Percentiles rank a stretch among this genome's conserved stretches.
phyloP scores from a whole-genome alignment of 1,284 basidiomycete species.

The Cutaneotrichosporon sp. region DNA sequence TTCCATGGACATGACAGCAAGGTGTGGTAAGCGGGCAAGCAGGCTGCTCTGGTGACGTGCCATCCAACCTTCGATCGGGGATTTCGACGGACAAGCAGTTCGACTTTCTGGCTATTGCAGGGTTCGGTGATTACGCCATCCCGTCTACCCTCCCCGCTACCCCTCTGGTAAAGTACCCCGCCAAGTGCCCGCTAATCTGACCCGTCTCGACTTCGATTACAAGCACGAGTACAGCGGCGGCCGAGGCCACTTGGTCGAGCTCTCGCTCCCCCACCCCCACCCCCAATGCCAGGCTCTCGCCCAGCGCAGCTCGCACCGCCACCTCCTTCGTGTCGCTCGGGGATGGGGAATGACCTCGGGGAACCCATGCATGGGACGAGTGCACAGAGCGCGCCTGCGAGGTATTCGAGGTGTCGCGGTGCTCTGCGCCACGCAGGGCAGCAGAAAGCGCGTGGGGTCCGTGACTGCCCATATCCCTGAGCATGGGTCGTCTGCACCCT shows the following conservation, averaged over 20 bases:
- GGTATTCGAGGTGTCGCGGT: background rate
- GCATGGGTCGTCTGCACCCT: no score
- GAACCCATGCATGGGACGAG: background rate
- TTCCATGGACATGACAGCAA: background rate
- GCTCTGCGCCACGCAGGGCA: background rate
- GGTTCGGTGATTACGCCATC: conserved; percentile 4
- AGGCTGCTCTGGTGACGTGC: background rate
- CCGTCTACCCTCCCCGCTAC: background rate
- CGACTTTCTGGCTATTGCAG: background rate
- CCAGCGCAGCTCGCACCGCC: background rate
- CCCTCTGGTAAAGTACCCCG: background rate
- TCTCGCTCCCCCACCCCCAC: background rate
- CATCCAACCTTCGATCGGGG: background rate
- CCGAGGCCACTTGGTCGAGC: background rate
- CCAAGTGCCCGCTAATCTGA: background rate
- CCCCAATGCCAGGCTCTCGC: no score
- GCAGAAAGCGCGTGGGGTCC: background rate
- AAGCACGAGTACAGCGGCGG: background rate
- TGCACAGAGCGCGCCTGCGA: background rate
- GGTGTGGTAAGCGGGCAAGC: background rate
- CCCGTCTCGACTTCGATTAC: background rate
- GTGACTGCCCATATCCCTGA: background rate
- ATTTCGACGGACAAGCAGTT: background rate
- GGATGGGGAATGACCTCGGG: background rate
- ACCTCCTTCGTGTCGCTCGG: background rate